Base-by-base conservation (phyloP, 23 red algal genomes). In the Gracilaria caudata region DNA sequence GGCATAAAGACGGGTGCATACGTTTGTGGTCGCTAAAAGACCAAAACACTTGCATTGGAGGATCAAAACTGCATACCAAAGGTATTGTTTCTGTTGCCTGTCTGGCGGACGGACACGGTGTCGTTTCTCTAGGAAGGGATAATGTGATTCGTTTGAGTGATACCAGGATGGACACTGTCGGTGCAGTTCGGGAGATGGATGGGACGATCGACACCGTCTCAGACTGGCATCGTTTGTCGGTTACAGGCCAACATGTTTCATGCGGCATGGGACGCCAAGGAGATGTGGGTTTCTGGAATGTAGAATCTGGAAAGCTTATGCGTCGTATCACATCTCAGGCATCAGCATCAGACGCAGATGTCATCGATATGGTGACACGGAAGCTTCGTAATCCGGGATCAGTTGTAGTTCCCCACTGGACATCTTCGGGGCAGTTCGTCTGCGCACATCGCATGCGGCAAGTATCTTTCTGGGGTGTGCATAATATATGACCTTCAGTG, bases 361-460 rank as follows among this genome's bases (percentile, higher is more conserved):
- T 76, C 24, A 46, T 88, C 23, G 70, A 77, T 61, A 65, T 77
- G 55, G 68, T 88, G 70, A 30, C 51, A 14, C 25, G 51, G 14
- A 88, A 85, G 51, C 64, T 76, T 17, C 84, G 84, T 3, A 78
- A 88, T 63, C 84, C 84, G 0, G 84, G 84, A 68, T n/a, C 70
- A 45, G 72, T 88, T 63, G 54, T 88, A 13, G 55, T 88, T 45
- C 84, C 84, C 4, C 40, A 68, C 39, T 88, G 84, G 84, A 61
- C 84, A 32, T 23, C 63, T 1, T 12, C 14, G 28, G 84, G 72
- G 11, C 35, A 58, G 23, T 88, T 88, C 21, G 84, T 77, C 12
- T 76, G 70, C 53, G 84, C 84, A 30, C 84, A 88, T 60, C 84
- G 84, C n/a, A 88, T 76, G 68, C 70, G 84, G 19, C 84, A 88